A percentile compares a stretch with the other conserved stretches of the same genome.
phyloP scores from a whole-genome alignment of 2,329 filamentous ascomycete species.

The Mycosphaerella sp. region DNA sequence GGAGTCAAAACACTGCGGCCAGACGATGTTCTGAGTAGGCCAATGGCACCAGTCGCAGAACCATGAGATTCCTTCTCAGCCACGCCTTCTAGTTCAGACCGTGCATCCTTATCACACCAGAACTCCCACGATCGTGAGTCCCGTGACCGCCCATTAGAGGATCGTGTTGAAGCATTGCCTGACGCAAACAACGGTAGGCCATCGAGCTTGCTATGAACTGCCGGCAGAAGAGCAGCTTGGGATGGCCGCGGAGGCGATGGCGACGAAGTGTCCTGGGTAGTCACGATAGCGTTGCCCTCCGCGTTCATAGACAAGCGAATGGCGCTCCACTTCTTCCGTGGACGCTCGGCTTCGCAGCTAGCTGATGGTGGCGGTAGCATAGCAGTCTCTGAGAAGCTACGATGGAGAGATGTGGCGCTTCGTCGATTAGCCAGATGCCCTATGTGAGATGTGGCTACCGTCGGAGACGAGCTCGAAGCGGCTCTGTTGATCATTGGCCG shows the following conservation, averaged over 20 bases:
- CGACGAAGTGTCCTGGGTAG: conserved; percentile 61
- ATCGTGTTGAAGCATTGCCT: conserved; percentile 36
- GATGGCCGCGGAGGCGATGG: conserved; percentile 56
- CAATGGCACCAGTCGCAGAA: conserved; percentile 75
- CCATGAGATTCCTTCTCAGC: conserved; percentile 74
- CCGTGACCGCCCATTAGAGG: conserved; percentile 64
- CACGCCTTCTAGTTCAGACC: conserved; percentile 72
- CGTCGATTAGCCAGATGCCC: conserved; percentile 44
- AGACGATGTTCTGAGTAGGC: conserved; percentile 67
- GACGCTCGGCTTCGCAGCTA: conserved; percentile 1
- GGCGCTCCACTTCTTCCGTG: conserved; percentile 41
- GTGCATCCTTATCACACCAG: conserved; percentile 73
- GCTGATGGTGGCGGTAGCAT: conserved; percentile 1
- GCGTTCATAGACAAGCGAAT: conserved; percentile 76
- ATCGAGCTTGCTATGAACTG: conserved; percentile 37
- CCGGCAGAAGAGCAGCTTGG: conserved; percentile 29
- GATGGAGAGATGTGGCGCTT: conserved; percentile 37
- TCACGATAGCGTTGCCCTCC: conserved; percentile 84
- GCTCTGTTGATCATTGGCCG: background rate
- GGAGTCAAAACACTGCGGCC: conserved; percentile 46
- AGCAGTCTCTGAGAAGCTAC: conserved; percentile 9
- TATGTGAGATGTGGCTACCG: conserved; percentile 1
- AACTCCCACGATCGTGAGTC: conserved; percentile 89
- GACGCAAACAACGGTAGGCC: background rate
- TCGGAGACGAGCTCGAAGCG: background rate